Evolutionary conservation across 345 rosid genomes (phyloP), one percentile per base, ranked within the genome.

Genomic region (Hibiscus syriacus): DNA sequence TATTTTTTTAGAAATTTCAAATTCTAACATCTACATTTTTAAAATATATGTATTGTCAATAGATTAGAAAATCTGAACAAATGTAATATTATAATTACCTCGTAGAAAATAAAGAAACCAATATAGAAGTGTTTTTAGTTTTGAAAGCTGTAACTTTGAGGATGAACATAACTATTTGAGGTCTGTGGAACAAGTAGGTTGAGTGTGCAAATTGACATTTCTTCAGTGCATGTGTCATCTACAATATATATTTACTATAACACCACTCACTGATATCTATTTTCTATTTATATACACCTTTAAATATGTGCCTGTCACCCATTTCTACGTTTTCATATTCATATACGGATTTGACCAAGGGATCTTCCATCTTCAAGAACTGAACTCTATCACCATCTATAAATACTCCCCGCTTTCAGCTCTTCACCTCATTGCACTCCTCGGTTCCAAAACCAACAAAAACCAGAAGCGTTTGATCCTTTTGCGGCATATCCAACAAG

Each of bases 281-380:
- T n/a, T n/a, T n/a, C n/a, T n/a, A n/a, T n/a, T n/a, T n/a, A n/a
- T n/a, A n/a, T n/a, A n/a, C n/a, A n/a, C n/a, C n/a, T n/a, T n/a
- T 32, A 32, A 67, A 45, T 14, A 39, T 25, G 13, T 61, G 85
- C 73, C 32, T 39, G 85, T 74, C 78, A 77, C 45, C 81, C 83
- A 50, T 50, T 50, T 50, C 54, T 7, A 20, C 19, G 82, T 64
- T 11, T 23, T 54, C 78, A 65, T 73, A n/a, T 14, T 70, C 78
- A 70, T 77, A 36, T 48, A 66, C 72, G 29, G 60, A 58, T 38
- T 72, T 72, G 68, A 76, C 78, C 30, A 45, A 25, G 57, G 65
- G 77, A 68, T 79, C 77, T 57, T 49, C 52, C 62, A 26, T 17
- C 39, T 13, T 67, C 1, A 17, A 13, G 49, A 48, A 12, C 68